Evolutionary conservation across 1,139 yeast species (phyloP).

Genomic region (Blastobotrys aristatus): DNA sequence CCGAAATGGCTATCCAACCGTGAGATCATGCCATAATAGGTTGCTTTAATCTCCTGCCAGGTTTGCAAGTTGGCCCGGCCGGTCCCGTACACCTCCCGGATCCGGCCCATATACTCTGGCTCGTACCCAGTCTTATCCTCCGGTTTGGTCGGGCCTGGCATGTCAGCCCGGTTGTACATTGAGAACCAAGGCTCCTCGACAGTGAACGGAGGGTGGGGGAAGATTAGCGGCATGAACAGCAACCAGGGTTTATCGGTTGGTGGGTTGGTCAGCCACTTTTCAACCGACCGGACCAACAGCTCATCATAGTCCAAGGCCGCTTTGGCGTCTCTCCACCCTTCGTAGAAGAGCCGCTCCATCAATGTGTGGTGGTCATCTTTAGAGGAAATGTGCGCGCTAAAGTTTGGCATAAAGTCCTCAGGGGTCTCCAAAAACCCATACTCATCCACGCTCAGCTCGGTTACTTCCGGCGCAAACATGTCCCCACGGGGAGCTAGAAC

Average conservation of each 20-base stretch:
- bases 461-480: too few species aligned
- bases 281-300: neutral
- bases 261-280: neutral
- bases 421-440: conserved; percentile 1
- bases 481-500: too few species aligned
- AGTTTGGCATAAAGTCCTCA: conserved; percentile 1
- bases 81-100: conserved; percentile 1
- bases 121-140: neutral
- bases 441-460: too few species aligned
- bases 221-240: neutral
- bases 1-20: conserved; percentile 1
- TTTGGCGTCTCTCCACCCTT: conserved; percentile 1
- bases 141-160: neutral
- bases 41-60: conserved; percentile 1
- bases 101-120: neutral
- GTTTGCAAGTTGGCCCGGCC: neutral
- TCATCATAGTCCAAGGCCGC: neutral
- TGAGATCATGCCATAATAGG: conserved; percentile 2
- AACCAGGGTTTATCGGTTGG: conserved; percentile 1
- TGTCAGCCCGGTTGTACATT: neutral
- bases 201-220: conserved; percentile 1
- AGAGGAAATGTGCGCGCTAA: neutral
- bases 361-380: neutral
- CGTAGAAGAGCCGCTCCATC: conserved; percentile 1
- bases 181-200: neutral